Percentiles rank a stretch among this genome's conserved stretches.
Evolutionary conservation across 176 grass and related monocot genomes (phyloP).

Genomic region (Tillandsia leiboldiana): DNA sequence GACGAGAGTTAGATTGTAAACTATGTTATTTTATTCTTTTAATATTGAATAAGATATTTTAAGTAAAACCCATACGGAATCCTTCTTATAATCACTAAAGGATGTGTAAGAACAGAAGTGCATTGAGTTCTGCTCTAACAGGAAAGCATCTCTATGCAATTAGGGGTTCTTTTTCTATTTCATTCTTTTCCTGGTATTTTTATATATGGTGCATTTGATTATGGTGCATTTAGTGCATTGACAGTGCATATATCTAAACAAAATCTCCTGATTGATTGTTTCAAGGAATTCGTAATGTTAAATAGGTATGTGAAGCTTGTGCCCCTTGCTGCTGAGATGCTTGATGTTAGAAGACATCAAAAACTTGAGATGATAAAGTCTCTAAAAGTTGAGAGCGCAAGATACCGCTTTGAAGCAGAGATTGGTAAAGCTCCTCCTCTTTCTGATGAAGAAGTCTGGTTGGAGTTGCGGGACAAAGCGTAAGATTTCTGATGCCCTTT

Average conservation of each 20-base stretch:
- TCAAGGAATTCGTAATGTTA: neutral
- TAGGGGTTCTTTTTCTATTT: neutral
- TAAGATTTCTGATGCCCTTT: constrained; percentile 32
- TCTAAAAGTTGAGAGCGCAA: constrained; percentile 72
- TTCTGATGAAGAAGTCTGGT: constrained; percentile 82
- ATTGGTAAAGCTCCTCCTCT: constrained; percentile 82
- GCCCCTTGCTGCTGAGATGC: constrained; percentile 73
- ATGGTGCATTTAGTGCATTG: neutral
- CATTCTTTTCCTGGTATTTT: neutral
- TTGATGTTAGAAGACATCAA: constrained; percentile 86
- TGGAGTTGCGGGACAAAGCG: constrained; percentile 62
- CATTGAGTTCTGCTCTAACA: neutral
- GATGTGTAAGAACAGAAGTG: neutral
- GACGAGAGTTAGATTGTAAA: neutral
- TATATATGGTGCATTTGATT: neutral
- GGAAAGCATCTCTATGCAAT: neutral
- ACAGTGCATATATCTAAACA: neutral
- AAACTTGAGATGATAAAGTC: constrained; percentile 77
- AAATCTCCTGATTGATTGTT: neutral
- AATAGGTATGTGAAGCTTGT: constrained; percentile 87
- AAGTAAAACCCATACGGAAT: neutral
- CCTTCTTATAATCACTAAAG: neutral
- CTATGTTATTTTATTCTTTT: neutral
- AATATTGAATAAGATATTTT: neutral
- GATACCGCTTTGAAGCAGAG: constrained; percentile 69